Percentiles rank a stretch among this genome's conserved stretches.
These are phyloP conservation scores for Amanita pseudoporphyria DNA, from an alignment of 768 basidiomycete species.

Conservation along the genomic window DNA sequence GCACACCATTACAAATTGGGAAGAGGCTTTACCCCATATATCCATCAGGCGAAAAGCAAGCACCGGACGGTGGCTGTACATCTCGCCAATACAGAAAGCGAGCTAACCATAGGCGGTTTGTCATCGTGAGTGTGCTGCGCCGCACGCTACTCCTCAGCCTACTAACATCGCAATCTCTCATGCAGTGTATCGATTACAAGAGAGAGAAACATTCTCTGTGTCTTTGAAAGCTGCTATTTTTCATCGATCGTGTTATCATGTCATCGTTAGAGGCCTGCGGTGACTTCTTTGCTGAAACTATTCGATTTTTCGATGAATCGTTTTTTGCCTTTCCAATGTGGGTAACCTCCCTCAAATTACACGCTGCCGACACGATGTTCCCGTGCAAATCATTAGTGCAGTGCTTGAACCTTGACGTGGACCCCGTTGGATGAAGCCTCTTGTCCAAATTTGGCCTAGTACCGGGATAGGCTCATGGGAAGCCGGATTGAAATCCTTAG, in stretches of 20 bases:
- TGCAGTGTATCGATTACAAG: no score
- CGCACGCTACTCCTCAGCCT: no score
- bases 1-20: conserved; percentile 8
- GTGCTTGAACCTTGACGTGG: background rate
- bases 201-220: no score
- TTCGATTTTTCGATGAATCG: background rate
- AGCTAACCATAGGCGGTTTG: background rate
- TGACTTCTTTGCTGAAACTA: background rate
- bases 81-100: background rate
- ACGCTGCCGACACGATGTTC: conserved; percentile 2
- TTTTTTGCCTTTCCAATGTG: background rate
- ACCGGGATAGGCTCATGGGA: background rate
- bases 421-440: background rate
- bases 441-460: conserved; percentile 1
- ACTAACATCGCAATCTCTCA: no score
- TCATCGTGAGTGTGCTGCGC: background rate
- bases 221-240: no score
- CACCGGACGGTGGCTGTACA: conserved; percentile 7
- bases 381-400: conserved; percentile 1
- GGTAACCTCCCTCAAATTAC: background rate
- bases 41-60: conserved; percentile 6
- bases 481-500: background rate
- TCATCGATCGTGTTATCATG: no score
- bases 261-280: no score
- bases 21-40: conserved; percentile 2